phyloP scores from a whole-genome alignment of 371 early-diverging fungal genomes.

The Mortierella sp. region DNA sequence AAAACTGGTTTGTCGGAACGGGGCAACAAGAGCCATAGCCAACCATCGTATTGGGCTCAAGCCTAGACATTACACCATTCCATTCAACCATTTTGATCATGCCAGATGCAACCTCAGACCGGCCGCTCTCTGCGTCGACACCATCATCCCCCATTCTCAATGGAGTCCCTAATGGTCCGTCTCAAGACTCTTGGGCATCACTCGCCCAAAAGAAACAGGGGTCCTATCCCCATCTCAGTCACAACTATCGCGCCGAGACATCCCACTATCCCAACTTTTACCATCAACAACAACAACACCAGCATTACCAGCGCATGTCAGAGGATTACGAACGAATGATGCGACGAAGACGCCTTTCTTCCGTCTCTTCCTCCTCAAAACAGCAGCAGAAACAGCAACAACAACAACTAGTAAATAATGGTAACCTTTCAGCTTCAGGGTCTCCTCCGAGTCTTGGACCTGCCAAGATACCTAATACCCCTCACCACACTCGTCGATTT shows the following conservation, averaged over 20 bases:
- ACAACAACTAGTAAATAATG: background rate
- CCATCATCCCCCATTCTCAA: conserved; percentile 11
- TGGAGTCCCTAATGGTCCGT: too few species aligned
- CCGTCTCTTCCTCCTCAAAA: conserved; percentile 2
- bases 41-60: too few species aligned
- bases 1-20: too few species aligned
- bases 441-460: conserved; percentile 18
- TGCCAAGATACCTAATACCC: conserved; percentile 45
- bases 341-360: conserved; percentile 25
- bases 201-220: too few species aligned
- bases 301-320: conserved; percentile 5
- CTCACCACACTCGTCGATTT: conserved; percentile 63
- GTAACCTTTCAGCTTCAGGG: background rate
- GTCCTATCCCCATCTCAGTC: too few species aligned
- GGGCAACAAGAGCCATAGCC: too few species aligned
- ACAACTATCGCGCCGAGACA: too few species aligned
- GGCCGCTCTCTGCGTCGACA: conserved; percentile 1
- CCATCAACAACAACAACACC: conserved; percentile 21
- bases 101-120: conserved; percentile 31
- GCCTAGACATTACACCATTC: background rate
- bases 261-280: conserved; percentile 13
- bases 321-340: conserved; percentile 13
- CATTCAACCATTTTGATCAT: conserved; percentile 8
- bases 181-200: conserved; percentile 10
- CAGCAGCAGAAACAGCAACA: background rate